phyloP scores from a whole-genome alignment of 2,329 filamentous ascomycete species.

The Nannizziopsis barbatae region DNA sequence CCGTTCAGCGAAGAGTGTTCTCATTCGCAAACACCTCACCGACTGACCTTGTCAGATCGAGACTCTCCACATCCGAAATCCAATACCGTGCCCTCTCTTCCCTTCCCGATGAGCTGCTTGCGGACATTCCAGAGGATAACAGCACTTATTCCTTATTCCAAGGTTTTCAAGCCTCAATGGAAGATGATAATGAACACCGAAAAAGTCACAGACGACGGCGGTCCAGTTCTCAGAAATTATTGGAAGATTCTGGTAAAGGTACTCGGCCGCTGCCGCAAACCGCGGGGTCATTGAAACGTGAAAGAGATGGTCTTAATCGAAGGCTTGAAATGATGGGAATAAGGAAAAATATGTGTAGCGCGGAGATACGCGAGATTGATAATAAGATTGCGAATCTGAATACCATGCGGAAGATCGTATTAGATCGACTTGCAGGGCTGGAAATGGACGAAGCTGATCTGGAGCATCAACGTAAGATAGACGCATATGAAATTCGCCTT shows the following conservation, averaged over 20 bases:
- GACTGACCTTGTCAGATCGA: constrained; percentile 85
- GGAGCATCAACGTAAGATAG: constrained; percentile 67
- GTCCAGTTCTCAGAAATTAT: constrained; percentile 63
- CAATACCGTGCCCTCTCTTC: constrained; percentile 84
- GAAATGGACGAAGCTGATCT: constrained; percentile 85
- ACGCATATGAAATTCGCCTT: not conserved
- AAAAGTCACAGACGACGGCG: constrained; percentile 57
- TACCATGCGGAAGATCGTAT: constrained; percentile 81
- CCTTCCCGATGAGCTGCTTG: constrained; percentile 78
- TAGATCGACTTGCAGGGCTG: constrained; percentile 72
- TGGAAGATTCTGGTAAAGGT: constrained; percentile 50
- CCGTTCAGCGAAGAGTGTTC: constrained; percentile 79
- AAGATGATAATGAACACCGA: constrained; percentile 51
- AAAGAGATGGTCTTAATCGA: constrained; percentile 68
- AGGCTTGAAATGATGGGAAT: constrained; percentile 82
- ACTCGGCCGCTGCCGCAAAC: constrained; percentile 49
- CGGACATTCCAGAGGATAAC: constrained; percentile 75
- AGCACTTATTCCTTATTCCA: constrained; percentile 90
- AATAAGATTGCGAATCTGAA: constrained; percentile 90
- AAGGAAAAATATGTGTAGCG: constrained; percentile 93
- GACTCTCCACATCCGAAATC: constrained; percentile 81
- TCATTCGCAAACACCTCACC: constrained; percentile 82
- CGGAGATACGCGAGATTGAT: constrained; percentile 92
- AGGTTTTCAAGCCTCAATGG: constrained; percentile 83
- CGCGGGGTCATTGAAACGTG: constrained; percentile 63